A percentile compares a stretch with the other conserved stretches of the same genome.
These are phyloP conservation scores for Scalesia atractyloides DNA, from an alignment of 129 eudicot genomes.

Conservation along the genomic window DNA sequence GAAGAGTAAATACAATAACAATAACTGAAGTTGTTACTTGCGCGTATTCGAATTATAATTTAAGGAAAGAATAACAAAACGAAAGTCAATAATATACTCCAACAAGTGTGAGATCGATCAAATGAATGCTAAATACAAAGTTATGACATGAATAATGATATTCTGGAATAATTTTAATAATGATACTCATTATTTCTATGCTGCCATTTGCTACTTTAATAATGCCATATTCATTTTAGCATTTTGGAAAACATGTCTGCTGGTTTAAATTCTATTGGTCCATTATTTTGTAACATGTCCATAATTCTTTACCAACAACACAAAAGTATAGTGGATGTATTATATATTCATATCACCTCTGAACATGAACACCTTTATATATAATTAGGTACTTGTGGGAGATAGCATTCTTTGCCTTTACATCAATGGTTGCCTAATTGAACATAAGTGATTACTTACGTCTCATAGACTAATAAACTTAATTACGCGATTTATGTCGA, in stretches of 20 bases:
- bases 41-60: conserved; percentile 7
- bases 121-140: conserved; percentile 18
- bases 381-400: conserved; percentile 7
- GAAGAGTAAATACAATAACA: conserved; percentile 9
- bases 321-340: conserved; percentile 20
- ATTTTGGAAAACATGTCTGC: conserved; percentile 11
- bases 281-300: conserved; percentile 21
- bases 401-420: not conserved
- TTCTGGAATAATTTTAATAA: conserved; percentile 32
- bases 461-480: not conserved
- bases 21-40: conserved; percentile 10
- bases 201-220: conserved; percentile 29
- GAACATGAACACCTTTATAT: conserved; percentile 4
- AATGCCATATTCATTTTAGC: conserved; percentile 17
- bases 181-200: conserved; percentile 19
- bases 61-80: conserved; percentile 14
- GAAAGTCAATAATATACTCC: conserved; percentile 19
- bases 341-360: conserved; percentile 10
- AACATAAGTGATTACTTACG: conserved; percentile 24
- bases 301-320: conserved; percentile 17
- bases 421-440: conserved; percentile 15
- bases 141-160: conserved; percentile 22
- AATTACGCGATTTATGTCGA: not conserved
- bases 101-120: conserved; percentile 16
- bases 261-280: conserved; percentile 28